Evolutionary conservation across 768 basidiomycete species (phyloP).

Genomic region (Mycena indigotica): DNA sequence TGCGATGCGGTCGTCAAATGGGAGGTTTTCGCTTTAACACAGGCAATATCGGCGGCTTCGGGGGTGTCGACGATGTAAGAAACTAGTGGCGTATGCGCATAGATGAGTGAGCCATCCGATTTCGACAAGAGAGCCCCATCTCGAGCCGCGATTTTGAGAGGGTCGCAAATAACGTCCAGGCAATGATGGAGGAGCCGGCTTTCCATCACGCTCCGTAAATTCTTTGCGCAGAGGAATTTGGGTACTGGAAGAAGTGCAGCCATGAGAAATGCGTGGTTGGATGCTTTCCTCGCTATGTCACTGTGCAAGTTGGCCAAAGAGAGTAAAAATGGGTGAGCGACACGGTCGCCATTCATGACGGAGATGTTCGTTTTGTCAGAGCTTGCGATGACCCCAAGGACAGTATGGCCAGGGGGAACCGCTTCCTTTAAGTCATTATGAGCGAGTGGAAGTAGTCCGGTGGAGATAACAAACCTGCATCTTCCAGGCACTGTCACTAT

Average conservation of each 20-base stretch:
- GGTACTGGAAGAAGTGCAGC: conserved; percentile 21
- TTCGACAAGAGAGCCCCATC: conserved; percentile 3
- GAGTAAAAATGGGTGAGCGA: conserved; percentile 19
- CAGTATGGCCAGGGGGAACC: too few species aligned
- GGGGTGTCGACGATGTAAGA: too few species aligned
- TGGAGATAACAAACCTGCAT: too few species aligned
- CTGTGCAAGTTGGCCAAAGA: conserved; percentile 24
- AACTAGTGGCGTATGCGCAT: too few species aligned
- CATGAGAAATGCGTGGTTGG: conserved; percentile 21
- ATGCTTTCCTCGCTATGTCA: conserved; percentile 15
- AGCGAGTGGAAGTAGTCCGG: too few species aligned
- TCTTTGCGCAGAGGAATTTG: conserved; percentile 18
- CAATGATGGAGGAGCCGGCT: conserved; percentile 13
- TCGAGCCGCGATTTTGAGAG: conserved; percentile 9
- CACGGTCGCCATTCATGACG: conserved; percentile 22
- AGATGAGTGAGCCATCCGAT: conserved; percentile 8
- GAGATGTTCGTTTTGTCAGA: too few species aligned
- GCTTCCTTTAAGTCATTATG: too few species aligned
- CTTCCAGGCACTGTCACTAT: conserved; percentile 19
- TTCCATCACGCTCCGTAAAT: conserved; percentile 27
- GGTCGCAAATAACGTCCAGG: conserved; percentile 22
- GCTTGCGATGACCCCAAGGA: too few species aligned
- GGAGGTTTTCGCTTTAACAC: too few species aligned
- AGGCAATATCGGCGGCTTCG: too few species aligned
- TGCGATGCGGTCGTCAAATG: too few species aligned